phyloP scores from a whole-genome alignment of 371 early-diverging fungal genomes.

The Mortierella sp. region DNA sequence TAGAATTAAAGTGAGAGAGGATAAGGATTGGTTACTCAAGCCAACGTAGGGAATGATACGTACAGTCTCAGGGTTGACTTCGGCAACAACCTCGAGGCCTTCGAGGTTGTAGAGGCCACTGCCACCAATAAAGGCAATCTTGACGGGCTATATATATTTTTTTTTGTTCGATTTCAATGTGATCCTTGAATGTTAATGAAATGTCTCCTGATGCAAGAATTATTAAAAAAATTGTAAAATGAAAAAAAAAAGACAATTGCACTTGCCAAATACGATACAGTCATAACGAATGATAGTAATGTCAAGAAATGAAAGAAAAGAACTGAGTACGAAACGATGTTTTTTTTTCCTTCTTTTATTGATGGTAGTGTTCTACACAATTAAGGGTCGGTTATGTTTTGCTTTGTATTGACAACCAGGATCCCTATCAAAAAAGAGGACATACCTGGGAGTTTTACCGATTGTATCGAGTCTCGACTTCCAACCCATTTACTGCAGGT shows the following conservation, averaged over 20 bases:
- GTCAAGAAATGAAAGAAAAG: neutral
- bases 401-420: neutral
- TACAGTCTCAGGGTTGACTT: slow-evolving; percentile 89
- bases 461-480: no score
- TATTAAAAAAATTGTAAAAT: neutral
- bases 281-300: slow-evolving; percentile 17
- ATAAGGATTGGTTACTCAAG: neutral
- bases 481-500: no score
- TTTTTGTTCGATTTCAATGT: slow-evolving; percentile 3
- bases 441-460: no score
- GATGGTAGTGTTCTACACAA: no score
- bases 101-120: slow-evolving; percentile 96
- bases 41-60: slow-evolving; percentile 22
- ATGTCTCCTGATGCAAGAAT: no score
- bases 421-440: neutral
- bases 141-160: slow-evolving; percentile 59
- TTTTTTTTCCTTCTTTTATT: no score
- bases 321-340: neutral
- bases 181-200: neutral
- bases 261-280: slow-evolving; percentile 39
- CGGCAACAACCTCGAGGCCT: slow-evolving; percentile 84
- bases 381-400: neutral
- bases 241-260: neutral
- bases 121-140: slow-evolving; percentile 95
- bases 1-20: neutral